These are phyloP conservation scores for Didymella segeticola DNA, from an alignment of 2,329 filamentous ascomycete genomes.

Conservation along the genomic window DNA sequence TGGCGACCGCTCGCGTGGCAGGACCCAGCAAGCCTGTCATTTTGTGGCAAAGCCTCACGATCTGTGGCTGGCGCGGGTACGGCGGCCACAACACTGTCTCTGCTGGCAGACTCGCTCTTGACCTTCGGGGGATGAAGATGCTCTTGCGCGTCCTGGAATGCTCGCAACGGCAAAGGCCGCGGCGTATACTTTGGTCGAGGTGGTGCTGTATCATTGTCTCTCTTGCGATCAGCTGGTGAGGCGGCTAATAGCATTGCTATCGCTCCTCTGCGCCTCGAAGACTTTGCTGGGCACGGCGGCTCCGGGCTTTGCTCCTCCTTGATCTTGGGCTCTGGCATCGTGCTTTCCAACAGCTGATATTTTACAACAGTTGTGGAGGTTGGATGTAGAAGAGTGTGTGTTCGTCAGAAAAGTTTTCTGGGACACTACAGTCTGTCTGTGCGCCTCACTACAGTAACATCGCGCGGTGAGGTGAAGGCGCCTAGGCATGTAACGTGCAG, in stretches of 20 bases:
- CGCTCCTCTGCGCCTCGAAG: neutral
- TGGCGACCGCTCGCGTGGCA: neutral
- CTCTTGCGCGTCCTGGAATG: neutral
- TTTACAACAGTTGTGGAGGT: slow-evolving; percentile 1
- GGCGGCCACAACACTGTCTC: neutral
- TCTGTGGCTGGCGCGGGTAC: neutral
- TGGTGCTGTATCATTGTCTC: neutral
- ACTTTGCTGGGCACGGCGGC: neutral
- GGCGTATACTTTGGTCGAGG: neutral
- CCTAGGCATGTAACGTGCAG: neutral
- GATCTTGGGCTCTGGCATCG: slow-evolving; percentile 12
- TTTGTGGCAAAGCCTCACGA: slow-evolving; percentile 6
- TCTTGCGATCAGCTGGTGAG: neutral
- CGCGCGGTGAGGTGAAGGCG: slow-evolving; percentile 5
- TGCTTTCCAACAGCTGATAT: neutral
- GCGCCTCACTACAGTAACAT: neutral
- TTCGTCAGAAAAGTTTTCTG: neutral
- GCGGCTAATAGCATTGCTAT: neutral
- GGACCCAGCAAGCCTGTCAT: neutral
- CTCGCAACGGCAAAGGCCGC: neutral
- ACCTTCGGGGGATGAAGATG: neutral
- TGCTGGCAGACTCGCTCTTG: neutral
- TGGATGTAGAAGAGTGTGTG: neutral
- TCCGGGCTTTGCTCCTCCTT: slow-evolving; percentile 19
- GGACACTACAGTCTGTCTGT: neutral